Evolutionary conservation across 1,139 yeast genomes (phyloP).

Genomic region (Maudiozyma humilis): DNA sequence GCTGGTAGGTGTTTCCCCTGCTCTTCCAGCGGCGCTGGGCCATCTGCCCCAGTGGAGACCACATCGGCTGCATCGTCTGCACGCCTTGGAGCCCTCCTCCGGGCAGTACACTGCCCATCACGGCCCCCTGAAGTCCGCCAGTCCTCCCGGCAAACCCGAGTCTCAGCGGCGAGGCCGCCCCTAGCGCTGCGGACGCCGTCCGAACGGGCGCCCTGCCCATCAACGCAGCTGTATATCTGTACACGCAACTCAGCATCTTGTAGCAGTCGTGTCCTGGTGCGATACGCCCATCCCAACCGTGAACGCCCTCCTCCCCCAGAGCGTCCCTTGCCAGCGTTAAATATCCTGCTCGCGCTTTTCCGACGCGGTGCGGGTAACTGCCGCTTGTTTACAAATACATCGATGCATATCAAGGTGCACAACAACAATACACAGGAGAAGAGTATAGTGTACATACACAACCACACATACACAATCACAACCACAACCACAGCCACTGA

Average conservation of each 20-base stretch:
- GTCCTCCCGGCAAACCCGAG: not conserved
- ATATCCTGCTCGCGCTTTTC: too few relatives aligned
- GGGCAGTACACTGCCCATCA: not conserved
- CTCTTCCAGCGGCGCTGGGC: slow-evolving; percentile 61
- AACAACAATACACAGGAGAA: too few relatives aligned
- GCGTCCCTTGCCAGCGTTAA: too few relatives aligned
- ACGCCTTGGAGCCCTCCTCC: not conserved
- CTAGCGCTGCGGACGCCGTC: not conserved
- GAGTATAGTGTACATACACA: too few relatives aligned
- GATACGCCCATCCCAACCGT: too few relatives aligned
- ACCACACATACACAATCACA: too few relatives aligned
- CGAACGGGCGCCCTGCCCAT: not conserved
- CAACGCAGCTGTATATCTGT: not conserved
- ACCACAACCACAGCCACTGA: too few relatives aligned
- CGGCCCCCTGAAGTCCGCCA: not conserved
- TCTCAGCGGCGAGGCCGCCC: not conserved
- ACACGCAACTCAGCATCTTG: slow-evolving; percentile 2
- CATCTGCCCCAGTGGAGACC: slow-evolving; percentile 2
- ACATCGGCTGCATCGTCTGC: not conserved
- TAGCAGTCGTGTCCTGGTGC: too few relatives aligned
- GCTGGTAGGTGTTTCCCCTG: slow-evolving; percentile 93
- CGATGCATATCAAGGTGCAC: too few relatives aligned
- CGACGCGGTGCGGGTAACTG: too few relatives aligned
- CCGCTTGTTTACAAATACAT: too few relatives aligned
- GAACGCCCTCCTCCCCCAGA: too few relatives aligned